These are phyloP conservation scores for Tripterygium wilfordii DNA, from an alignment of 177 flowering plant genomes.

Conservation along the genomic window DNA sequence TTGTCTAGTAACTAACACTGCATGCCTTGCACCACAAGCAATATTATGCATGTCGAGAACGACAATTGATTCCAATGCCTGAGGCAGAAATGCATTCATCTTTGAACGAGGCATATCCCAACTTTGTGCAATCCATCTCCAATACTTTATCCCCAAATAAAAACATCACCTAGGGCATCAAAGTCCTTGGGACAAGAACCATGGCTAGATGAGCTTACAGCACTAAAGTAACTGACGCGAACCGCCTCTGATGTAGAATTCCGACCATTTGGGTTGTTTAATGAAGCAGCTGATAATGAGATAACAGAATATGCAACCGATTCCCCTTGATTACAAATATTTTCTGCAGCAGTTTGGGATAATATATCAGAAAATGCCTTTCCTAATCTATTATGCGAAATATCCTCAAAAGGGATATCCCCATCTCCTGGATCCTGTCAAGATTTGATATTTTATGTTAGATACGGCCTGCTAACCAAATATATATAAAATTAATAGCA, in stretches of 20 bases:
- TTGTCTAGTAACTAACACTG: conserved; percentile 58
- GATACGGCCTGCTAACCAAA: too few species aligned
- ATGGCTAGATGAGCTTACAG: conserved; percentile 73
- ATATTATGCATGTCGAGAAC: conserved; percentile 61
- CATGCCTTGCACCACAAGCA: conserved; percentile 76
- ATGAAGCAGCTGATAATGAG: conserved; percentile 22
- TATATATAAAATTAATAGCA: too few species aligned
- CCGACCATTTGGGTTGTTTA: conserved; percentile 42
- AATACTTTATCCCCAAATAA: conserved; percentile 73
- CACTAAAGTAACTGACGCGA: conserved; percentile 79
- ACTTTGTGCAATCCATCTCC: conserved; percentile 38
- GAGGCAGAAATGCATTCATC: conserved; percentile 54
- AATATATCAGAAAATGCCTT: conserved; percentile 64
- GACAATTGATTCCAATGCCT: conserved; percentile 58
- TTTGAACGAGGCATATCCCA: conserved; percentile 24
- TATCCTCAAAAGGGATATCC: conserved; percentile 29
- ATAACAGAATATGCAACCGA: conserved; percentile 23
- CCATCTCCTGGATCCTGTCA: conserved; percentile 50
- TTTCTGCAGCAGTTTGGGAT: conserved; percentile 40
- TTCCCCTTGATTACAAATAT: conserved; percentile 28
- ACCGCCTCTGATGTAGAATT: conserved; percentile 49
- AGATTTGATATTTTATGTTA: too few species aligned
- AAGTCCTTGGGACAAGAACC: conserved; percentile 65
- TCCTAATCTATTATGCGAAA: conserved; percentile 43
- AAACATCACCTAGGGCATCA: conserved; percentile 72